These are phyloP conservation scores for Lentinula boryana DNA, from an alignment of 768 basidiomycete species.

Conservation along the genomic window DNA sequence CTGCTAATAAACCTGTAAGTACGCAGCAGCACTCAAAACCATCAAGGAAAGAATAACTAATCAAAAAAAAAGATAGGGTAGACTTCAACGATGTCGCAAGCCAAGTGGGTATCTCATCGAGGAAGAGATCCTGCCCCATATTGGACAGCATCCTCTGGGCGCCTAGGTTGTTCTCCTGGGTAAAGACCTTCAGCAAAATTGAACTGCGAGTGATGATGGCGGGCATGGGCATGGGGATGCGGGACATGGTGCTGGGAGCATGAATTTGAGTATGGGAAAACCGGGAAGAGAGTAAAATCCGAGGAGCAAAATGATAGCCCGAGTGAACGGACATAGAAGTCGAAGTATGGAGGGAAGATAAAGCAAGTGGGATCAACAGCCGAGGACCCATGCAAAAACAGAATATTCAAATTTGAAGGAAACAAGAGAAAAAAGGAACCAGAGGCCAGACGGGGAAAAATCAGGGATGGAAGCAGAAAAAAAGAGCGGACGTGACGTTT, in stretches of 20 bases:
- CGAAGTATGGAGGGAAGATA: too few species aligned
- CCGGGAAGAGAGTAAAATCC: neutral
- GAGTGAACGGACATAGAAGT: too few species aligned
- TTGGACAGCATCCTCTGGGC: neutral
- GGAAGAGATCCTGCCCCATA: neutral
- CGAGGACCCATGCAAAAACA: too few species aligned
- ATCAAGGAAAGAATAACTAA: neutral
- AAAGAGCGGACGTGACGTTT: neutral
- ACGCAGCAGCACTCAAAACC: neutral
- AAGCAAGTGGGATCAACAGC: too few species aligned
- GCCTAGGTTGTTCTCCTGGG: slow-evolving; percentile 22
- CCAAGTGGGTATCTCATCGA: neutral
- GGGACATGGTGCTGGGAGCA: slow-evolving; percentile 63
- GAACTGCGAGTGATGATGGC: slow-evolving; percentile 59
- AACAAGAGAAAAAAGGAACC: too few species aligned
- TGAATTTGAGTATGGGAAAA: neutral
- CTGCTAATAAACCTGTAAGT: neutral
- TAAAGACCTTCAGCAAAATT: slow-evolving; percentile 32
- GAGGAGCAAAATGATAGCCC: too few species aligned
- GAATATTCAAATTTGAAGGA: too few species aligned
- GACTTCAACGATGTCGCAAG: neutral
- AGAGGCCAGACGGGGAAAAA: too few species aligned
- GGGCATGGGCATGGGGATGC: slow-evolving; percentile 72
- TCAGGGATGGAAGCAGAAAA: neutral
- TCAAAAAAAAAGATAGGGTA: neutral